Evolutionary conservation across 345 rosid species (phyloP), one percentile per base, ranked within the genome.

Genomic region (Euphorbia pulcherrima): DNA sequence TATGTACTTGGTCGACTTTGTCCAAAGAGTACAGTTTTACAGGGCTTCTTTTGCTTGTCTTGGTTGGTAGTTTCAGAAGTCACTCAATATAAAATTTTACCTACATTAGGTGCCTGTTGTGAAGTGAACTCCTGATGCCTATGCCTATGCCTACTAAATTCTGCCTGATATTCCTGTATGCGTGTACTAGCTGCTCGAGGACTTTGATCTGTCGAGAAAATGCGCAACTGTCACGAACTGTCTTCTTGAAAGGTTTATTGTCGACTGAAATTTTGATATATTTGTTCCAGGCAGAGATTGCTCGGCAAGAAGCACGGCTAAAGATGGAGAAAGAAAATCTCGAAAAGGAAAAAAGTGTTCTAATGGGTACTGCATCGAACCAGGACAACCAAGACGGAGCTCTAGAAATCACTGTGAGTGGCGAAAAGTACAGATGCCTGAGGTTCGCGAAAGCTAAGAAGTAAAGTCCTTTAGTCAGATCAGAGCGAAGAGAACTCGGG

Each of bases 351-450:
- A 93, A 93, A 75, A 89, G 98, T n/a, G 97, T 90, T 28, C 83
- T 90, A 1, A 93, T 93, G 98, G 97, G 98, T 30, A 93, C 98
- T 0, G 94, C 98, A 0, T 93, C 98, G 2, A 90, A 85, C 58
- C 97, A 90, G 74, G 98, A 90, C 75, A 88, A 87, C 77, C 98
- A 93, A 82, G 96, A 93, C 23, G 98, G 98, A 53, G 98, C 98
- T 60, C 85, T 92, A 0, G 98, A 92, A 71, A 92, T 92, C 72
- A 92, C 96, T 67, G 98, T 92, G n/a, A 90, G 92, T 30, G 98
- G 98, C 7, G 95, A 92, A 81, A 92, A 92, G 69, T 92, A 92
- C 69, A 74, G 96, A 24, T 90, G 98, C 70, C 88, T 92, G 62
- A 79, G 98, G 84, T 92, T 92, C 69, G 74, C 98, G 5, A 92